Evolutionary conservation across 352 stramenopile species (phyloP).

Genomic region (Halophytophthora batemanensis): DNA sequence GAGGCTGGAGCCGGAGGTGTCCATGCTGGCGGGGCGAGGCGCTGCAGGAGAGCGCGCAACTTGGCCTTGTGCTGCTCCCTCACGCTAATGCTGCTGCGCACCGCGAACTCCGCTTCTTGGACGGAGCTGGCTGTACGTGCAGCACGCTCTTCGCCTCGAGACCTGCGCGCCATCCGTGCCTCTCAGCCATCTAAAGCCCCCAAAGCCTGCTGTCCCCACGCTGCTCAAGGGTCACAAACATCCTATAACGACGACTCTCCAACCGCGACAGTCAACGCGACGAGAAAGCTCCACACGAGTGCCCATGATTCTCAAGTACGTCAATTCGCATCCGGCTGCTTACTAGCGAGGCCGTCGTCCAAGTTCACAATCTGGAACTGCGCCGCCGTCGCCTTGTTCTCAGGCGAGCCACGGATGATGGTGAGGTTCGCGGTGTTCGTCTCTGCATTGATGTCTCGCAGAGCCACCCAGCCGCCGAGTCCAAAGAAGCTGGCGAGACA

Average conservation of each 20-base stretch:
- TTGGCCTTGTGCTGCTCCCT: constrained; percentile 49
- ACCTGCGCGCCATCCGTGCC: neutral
- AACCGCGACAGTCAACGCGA: neutral
- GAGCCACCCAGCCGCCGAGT: constrained; percentile 56
- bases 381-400: constrained; percentile 61
- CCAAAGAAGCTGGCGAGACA: constrained; percentile 73
- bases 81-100: constrained; percentile 42
- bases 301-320: too few species aligned
- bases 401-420: constrained; percentile 52
- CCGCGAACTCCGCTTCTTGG: constrained; percentile 36
- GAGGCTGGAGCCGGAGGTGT: neutral
- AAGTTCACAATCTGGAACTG: constrained; percentile 61
- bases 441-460: constrained; percentile 19
- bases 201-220: constrained; percentile 1
- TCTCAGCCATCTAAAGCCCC: neutral
- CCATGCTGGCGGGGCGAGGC: constrained; percentile 9
- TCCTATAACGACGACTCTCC: neutral
- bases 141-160: neutral
- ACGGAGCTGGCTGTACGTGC: constrained; percentile 8
- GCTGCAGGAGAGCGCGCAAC: constrained; percentile 21
- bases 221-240: constrained; percentile 1
- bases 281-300: neutral
- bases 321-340: constrained; percentile 3
- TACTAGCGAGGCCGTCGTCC: constrained; percentile 24
- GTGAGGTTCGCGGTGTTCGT: constrained; percentile 25